Evolutionary conservation across 768 basidiomycete species (phyloP).

Genomic region (Rhizopogon vesiculosus): DNA sequence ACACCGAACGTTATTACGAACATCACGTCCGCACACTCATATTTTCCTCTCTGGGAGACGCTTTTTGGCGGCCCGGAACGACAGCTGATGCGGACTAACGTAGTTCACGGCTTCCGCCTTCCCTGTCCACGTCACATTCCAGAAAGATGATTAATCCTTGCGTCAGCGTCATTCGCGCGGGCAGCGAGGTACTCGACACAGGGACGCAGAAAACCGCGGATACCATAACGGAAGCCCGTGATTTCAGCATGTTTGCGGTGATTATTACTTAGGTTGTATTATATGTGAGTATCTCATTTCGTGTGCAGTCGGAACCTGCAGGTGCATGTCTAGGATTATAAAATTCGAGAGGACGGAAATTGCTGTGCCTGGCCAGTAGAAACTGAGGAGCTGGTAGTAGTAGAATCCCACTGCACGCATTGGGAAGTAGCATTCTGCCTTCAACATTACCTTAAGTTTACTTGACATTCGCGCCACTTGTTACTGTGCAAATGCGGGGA

Average conservation of each 20-base stretch:
- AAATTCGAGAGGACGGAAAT: background rate
- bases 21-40: background rate
- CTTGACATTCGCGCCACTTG: background rate
- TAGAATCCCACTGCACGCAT: background rate
- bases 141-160: slow-evolving; percentile 10
- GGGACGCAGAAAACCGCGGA: slow-evolving; percentile 14
- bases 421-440: background rate
- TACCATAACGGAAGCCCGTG: background rate
- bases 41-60: slow-evolving; percentile 15
- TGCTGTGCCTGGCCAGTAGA: background rate
- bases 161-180: slow-evolving; percentile 10
- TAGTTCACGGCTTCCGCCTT: slow-evolving; percentile 8
- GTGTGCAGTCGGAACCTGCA: background rate
- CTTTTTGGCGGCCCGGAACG: slow-evolving; percentile 4
- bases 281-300: background rate
- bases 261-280: background rate
- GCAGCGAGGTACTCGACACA: slow-evolving; percentile 14
- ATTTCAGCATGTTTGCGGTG: background rate
- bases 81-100: slow-evolving; percentile 9
- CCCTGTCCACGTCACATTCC: slow-evolving; percentile 9
- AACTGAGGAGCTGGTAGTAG: too few relatives aligned
- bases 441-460: background rate
- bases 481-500: slow-evolving; percentile 16
- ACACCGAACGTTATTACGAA: background rate
- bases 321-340: background rate